These are phyloP conservation scores for Pistacia atlantica DNA, from an alignment of 345 rosid species.

Conservation along the genomic window DNA sequence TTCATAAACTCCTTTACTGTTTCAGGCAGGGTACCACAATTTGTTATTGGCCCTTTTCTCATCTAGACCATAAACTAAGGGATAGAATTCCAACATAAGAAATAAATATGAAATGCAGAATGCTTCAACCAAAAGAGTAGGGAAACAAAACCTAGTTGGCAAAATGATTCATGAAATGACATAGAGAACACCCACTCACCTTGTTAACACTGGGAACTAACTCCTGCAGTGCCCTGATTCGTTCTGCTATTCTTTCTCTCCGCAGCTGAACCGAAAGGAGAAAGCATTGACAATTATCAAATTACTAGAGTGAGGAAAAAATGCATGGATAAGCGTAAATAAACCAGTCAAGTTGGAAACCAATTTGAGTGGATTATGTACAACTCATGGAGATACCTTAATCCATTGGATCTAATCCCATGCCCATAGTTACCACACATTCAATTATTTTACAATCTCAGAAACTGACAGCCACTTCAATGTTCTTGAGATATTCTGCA, in stretches of 20 bases:
- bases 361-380: neutral
- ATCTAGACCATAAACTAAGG: neutral
- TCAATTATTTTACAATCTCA: neutral
- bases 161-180: constrained; percentile 8
- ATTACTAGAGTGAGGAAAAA: constrained; percentile 3
- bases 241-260: constrained; percentile 95
- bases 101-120: constrained; percentile 8
- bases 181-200: constrained; percentile 44
- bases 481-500: neutral
- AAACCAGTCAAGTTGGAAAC: neutral
- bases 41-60: neutral
- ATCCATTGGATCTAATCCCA: neutral
- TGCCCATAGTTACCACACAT: neutral
- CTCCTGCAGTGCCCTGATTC: constrained; percentile 96
- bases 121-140: constrained; percentile 2
- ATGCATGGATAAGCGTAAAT: neutral
- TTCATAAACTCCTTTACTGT: constrained; percentile 5
- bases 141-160: neutral
- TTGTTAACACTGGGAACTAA: constrained; percentile 98
- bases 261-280: constrained; percentile 66
- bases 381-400: neutral
- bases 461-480: neutral
- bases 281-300: constrained; percentile 4
- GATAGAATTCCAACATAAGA: constrained; percentile 11
- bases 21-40: neutral